phyloP scores from a whole-genome alignment of 768 basidiomycete genomes.

The Tylopilus intermedius region DNA sequence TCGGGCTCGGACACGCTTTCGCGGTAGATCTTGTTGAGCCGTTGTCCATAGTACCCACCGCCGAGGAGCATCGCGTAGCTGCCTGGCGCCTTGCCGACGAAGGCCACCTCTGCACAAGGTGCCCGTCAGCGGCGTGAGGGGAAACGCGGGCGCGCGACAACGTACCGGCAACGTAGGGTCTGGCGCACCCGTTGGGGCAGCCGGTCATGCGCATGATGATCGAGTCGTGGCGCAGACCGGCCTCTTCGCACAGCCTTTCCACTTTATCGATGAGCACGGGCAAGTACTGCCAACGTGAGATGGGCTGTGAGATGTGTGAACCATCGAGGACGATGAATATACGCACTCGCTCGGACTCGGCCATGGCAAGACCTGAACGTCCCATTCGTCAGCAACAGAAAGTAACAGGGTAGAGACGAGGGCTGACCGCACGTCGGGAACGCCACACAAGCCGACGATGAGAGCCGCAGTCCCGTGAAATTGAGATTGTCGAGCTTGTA shows the following conservation, averaged over 20 bases:
- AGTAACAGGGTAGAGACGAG: background rate
- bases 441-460: conserved; percentile 93
- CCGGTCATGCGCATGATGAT: conserved; percentile 99
- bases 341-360: conserved; percentile 65
- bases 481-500: conserved; percentile 88
- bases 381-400: background rate
- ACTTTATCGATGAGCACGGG: conserved; percentile 92
- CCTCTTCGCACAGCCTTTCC: conserved; percentile 91
- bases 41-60: conserved; percentile 90
- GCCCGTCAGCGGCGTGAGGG: background rate
- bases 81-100: conserved; percentile 93
- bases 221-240: conserved; percentile 86
- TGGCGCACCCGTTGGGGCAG: conserved; percentile 89
- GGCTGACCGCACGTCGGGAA: conserved; percentile 85
- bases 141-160: no score
- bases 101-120: conserved; percentile 70
- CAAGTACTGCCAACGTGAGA: conserved; percentile 55
- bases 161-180: conserved; percentile 86
- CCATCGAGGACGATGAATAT: conserved; percentile 2
- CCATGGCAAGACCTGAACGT: conserved; percentile 62
- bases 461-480: conserved; percentile 73
- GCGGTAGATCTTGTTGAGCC: conserved; percentile 94
- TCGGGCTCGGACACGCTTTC: conserved; percentile 88
- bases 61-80: conserved; percentile 93
- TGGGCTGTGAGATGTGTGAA: conserved; percentile 35